Percentiles rank a stretch among this genome's conserved stretches.
Evolutionary conservation across 148 eudicot species (phyloP).

Genomic region (Limonium bicolor): DNA sequence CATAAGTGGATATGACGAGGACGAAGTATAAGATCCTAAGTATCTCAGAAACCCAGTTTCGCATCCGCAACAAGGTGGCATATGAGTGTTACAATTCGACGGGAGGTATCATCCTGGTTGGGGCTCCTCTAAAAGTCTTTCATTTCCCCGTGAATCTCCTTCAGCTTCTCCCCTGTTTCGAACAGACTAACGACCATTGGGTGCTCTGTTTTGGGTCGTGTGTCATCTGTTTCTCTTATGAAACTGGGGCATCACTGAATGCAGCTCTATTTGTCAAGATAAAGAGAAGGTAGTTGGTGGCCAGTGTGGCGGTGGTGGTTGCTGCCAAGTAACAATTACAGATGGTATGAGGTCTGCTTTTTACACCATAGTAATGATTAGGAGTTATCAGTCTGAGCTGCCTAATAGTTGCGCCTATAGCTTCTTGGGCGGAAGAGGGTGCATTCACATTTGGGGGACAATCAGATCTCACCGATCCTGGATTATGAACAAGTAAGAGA

Average conservation of each 20-base stretch:
- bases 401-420: constrained; percentile 6
- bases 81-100: neutral
- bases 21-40: constrained; percentile 6
- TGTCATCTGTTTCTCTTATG: neutral
- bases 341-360: neutral
- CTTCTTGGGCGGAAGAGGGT: too few species aligned
- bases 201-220: constrained; percentile 1
- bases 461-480: constrained; percentile 2
- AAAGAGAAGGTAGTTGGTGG: constrained; percentile 3
- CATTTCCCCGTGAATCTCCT: too few species aligned
- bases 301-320: constrained; percentile 9
- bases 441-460: too few species aligned
- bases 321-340: constrained; percentile 8
- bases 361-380: neutral
- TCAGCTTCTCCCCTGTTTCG: constrained; percentile 5
- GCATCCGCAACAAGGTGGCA: constrained; percentile 2
- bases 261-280: constrained; percentile 6
- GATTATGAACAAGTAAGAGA: neutral
- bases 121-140: too few species aligned
- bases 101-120: neutral
- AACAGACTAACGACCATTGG: constrained; percentile 10
- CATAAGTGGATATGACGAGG: neutral
- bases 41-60: constrained; percentile 5
- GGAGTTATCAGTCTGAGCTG: neutral
- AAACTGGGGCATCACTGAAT: constrained; percentile 6